Evolutionary conservation across 208 protist species (phyloP), one percentile per base, ranked within the genome.

Genomic region (Acanthamoeba royreba): DNA sequence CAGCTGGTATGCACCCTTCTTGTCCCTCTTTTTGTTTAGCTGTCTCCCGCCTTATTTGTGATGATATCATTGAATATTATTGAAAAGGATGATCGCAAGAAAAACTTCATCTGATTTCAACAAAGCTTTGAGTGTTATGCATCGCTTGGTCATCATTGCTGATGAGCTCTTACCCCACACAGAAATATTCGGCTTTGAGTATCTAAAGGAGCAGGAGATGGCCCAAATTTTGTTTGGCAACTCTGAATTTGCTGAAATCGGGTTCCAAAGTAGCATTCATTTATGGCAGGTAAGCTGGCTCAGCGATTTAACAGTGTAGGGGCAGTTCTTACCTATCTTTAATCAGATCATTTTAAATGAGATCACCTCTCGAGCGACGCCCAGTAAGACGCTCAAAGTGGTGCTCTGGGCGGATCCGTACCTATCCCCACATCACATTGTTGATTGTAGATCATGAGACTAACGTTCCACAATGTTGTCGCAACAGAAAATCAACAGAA

Each of bases 161-260:
- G 17, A 28, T 31, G 35, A 25, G 8, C 38, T 3, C 7, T 42
- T 3, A 3, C 40, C 38, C 2, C 2, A 13, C 19, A 88, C 61
- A 49, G 61, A 93, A 31, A 94, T 97, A 0, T 97, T 97, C 85
- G 96, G 96, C 13, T 96, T 96, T 11, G 96, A 97, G 46, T 97
- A 93, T 47, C 5, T 97, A 0, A 77, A 53, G 25, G 13, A 91
- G 5, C 28, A 28, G 4, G 95, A 96, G 25, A 95, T 97, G 43
- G 96, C 97, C 22, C 47, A 25, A 17, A 52, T 53, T 40, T 11
- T 94, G 55, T 95, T 95, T 28, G 92, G 92, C 13, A 93, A 35
- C 46, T 4, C 35, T 22, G 28, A 93, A 15, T 93, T 89, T 2
- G 94, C 63, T 38, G 92, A 94, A 9, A 9, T 61, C 42, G 28